Evolutionary conservation across 148 eudicot genomes (phyloP).

Genomic region (Polygonum maritimum): DNA sequence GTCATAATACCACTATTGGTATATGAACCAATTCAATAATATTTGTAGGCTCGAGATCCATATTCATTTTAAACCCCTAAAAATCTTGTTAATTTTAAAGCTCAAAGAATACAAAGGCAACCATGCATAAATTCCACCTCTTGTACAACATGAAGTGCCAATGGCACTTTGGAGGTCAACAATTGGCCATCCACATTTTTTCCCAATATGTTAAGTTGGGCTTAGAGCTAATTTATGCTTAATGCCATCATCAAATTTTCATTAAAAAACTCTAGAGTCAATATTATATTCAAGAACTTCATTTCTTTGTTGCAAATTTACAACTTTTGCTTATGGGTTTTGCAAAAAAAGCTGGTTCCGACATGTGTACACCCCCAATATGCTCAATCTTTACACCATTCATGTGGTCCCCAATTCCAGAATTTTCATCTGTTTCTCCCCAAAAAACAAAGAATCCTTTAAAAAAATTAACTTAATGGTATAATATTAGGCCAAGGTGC

Average conservation of each 20-base stretch:
- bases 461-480: background rate
- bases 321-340: slow-evolving; percentile 8
- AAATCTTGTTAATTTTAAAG: background rate
- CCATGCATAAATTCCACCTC: background rate
- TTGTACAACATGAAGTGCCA: background rate
- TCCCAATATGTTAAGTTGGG: background rate
- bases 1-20: background rate
- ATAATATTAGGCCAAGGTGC: background rate
- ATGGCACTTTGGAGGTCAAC: background rate
- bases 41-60: background rate
- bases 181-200: background rate
- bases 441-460: background rate
- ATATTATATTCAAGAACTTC: background rate
- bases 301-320: slow-evolving; percentile 3
- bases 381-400: slow-evolving; percentile 6
- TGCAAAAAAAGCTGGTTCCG: slow-evolving; percentile 26
- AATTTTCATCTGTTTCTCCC: background rate
- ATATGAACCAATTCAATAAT: background rate
- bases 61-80: background rate
- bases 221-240: background rate
- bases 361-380: slow-evolving; percentile 31
- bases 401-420: slow-evolving; percentile 2
- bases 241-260: background rate
- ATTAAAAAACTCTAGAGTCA: background rate
- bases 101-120: background rate